phyloP scores from a whole-genome alignment of 805 yeast species.

The Candida gorgasii region DNA sequence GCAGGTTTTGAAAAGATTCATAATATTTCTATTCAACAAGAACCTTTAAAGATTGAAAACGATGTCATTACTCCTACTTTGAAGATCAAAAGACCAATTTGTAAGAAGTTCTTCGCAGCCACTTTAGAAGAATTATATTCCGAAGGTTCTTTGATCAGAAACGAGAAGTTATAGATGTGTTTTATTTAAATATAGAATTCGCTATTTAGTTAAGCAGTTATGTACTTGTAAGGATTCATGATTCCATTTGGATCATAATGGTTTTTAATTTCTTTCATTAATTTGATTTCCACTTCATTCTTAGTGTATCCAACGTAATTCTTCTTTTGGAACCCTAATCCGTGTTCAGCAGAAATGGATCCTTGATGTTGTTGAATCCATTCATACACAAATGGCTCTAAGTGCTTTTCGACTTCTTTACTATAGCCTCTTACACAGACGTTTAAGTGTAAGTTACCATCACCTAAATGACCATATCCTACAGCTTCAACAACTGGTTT shows the following conservation, averaged over 20 bases:
- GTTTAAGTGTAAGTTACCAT: slow-evolving; percentile 93
- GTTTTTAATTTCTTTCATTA: slow-evolving; percentile 79
- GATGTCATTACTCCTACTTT: slow-evolving; percentile 69
- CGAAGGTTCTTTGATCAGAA: slow-evolving; percentile 31
- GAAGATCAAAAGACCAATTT: slow-evolving; percentile 46
- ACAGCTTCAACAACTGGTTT: slow-evolving; percentile 85
- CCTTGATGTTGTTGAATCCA: slow-evolving; percentile 76
- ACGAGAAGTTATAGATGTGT: slow-evolving; percentile 19
- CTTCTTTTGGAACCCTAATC: slow-evolving; percentile 95
- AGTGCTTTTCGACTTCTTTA: slow-evolving; percentile 71
- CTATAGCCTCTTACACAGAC: slow-evolving; percentile 85
- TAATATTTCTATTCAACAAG: slow-evolving; percentile 52
- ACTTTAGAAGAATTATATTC: slow-evolving; percentile 28
- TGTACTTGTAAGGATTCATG: slow-evolving; percentile 91
- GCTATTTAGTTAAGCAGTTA: slow-evolving; percentile 30
- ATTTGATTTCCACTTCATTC: slow-evolving; percentile 61
- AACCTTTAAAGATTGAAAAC: slow-evolving; percentile 62
- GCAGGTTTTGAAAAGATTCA: slow-evolving; percentile 67
- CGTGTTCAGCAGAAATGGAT: slow-evolving; percentile 96
- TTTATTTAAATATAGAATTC: background rate
- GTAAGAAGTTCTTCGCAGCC: slow-evolving; percentile 25
- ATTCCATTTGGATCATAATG: slow-evolving; percentile 89
- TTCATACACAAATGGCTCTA: slow-evolving; percentile 95
- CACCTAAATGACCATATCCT: slow-evolving; percentile 99
- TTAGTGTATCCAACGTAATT: slow-evolving; percentile 86